Conservation (phyloP, 148 eudicot genomes). For the Amaranthus cruentus region DNA sequence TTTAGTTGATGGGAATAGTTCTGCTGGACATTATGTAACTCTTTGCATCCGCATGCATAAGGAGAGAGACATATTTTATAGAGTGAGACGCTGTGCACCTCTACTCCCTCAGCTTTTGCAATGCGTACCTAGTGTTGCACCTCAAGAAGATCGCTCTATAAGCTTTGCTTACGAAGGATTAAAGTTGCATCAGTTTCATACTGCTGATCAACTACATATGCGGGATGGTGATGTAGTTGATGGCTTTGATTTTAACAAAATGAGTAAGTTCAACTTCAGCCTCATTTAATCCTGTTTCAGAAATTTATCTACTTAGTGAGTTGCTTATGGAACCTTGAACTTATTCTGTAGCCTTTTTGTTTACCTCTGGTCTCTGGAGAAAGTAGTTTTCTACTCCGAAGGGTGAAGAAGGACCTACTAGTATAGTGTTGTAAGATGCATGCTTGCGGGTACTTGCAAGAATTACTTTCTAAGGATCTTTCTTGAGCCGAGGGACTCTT, state of each 20-base stretch:
- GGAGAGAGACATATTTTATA: constrained; percentile 10
- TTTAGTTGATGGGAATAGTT: neutral
- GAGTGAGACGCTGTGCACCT: neutral
- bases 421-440: too few relatives aligned
- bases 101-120: neutral
- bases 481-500: too few relatives aligned
- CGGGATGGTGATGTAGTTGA: neutral
- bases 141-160: neutral
- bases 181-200: neutral
- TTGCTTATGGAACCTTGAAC: too few relatives aligned
- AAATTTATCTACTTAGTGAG: too few relatives aligned
- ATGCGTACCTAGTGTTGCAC: neutral
- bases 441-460: too few relatives aligned
- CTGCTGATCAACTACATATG: neutral
- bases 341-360: neutral
- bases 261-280: neutral
- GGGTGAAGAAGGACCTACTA: too few relatives aligned
- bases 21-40: neutral
- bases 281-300: too few relatives aligned
- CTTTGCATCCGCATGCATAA: constrained; percentile 14
- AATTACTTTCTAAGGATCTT: too few relatives aligned
- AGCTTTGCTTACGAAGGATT: neutral
- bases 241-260: neutral
- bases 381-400: too few relatives aligned
- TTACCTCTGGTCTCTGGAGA: neutral